phyloP scores from a whole-genome alignment of 176 grass and related monocot genomes.

The Bolboschoenus planiculmis region DNA sequence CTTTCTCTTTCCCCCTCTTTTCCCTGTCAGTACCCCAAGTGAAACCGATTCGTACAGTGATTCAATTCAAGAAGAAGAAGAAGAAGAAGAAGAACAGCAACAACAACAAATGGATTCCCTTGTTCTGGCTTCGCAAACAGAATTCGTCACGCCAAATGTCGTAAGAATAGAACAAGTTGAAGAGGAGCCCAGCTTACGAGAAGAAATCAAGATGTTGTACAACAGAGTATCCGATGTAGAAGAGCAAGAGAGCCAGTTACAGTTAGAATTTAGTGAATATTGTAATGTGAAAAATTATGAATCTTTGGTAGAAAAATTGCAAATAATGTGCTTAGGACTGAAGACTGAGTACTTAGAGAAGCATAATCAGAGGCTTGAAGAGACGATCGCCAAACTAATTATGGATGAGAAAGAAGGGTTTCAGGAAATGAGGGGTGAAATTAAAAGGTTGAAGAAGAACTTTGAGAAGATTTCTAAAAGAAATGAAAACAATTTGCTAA shows the following conservation, averaged over 20 bases:
- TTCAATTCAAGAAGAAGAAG: slow-evolving; percentile 31
- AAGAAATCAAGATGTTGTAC: slow-evolving; percentile 49
- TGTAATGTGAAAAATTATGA: slow-evolving; percentile 59
- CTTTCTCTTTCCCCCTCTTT: slow-evolving; percentile 61
- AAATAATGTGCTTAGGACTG: slow-evolving; percentile 80
- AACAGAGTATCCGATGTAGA: slow-evolving; percentile 32
- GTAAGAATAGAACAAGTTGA: neutral
- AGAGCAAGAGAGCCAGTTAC: slow-evolving; percentile 27
- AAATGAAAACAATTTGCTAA: slow-evolving; percentile 23
- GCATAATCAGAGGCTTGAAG: slow-evolving; percentile 55
- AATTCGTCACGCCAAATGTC: neutral
- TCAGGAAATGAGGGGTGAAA: slow-evolving; percentile 20
- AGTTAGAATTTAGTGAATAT: slow-evolving; percentile 57
- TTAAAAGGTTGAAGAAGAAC: slow-evolving; percentile 33
- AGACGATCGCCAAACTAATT: slow-evolving; percentile 16
- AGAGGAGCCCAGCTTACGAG: neutral
- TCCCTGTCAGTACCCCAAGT: slow-evolving; percentile 25
- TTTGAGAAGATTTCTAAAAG: slow-evolving; percentile 35
- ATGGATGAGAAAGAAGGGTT: slow-evolving; percentile 19
- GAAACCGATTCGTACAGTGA: slow-evolving; percentile 28
- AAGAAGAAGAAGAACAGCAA: slow-evolving; percentile 29
- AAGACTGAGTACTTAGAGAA: slow-evolving; percentile 69
- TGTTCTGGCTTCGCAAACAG: neutral
- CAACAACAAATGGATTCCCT: neutral
- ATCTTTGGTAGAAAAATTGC: slow-evolving; percentile 68